phyloP scores from a whole-genome alignment of 2,329 filamentous ascomycete species.

The Davidsoniella eucalypti region DNA sequence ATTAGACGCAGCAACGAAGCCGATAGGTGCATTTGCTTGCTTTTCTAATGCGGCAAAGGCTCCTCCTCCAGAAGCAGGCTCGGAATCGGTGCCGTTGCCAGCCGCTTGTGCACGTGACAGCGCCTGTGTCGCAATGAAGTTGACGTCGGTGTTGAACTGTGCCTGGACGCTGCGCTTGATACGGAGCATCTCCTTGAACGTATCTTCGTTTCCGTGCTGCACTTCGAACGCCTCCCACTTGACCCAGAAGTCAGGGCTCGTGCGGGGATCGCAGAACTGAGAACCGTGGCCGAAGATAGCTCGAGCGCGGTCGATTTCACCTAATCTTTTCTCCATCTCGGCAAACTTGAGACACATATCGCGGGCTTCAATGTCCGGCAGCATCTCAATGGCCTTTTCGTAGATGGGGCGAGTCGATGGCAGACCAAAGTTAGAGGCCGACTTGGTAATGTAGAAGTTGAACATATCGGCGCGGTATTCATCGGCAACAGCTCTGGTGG shows the following conservation, averaged over 20 bases:
- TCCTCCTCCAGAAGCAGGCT: conserved; percentile 35
- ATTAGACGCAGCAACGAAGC: conserved; percentile 62
- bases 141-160: conserved; percentile 97
- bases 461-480: conserved; percentile 96
- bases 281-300: conserved; percentile 94
- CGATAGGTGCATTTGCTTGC: conserved; percentile 72
- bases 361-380: conserved; percentile 83
- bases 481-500: conserved; percentile 84
- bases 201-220: conserved; percentile 96
- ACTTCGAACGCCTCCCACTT: conserved; percentile 98
- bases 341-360: conserved; percentile 99
- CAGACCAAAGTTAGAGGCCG: conserved; percentile 90
- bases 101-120: conserved; percentile 61
- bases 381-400: conserved; percentile 82
- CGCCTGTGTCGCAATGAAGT: conserved; percentile 93
- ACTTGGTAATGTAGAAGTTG: conserved; percentile 98
- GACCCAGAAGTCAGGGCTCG: conserved; percentile 78
- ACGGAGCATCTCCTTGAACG: conserved; percentile 96
- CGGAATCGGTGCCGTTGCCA: conserved; percentile 26
- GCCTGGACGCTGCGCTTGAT: conserved; percentile 96
- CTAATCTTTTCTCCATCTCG: conserved; percentile 82
- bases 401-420: conserved; percentile 92
- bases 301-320: conserved; percentile 85
- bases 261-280: conserved; percentile 92
- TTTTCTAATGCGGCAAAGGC: conserved; percentile 82